These are phyloP conservation scores for Wickerhamomyces pijperi DNA, from an alignment of 805 yeast species.

Conservation along the genomic window DNA sequence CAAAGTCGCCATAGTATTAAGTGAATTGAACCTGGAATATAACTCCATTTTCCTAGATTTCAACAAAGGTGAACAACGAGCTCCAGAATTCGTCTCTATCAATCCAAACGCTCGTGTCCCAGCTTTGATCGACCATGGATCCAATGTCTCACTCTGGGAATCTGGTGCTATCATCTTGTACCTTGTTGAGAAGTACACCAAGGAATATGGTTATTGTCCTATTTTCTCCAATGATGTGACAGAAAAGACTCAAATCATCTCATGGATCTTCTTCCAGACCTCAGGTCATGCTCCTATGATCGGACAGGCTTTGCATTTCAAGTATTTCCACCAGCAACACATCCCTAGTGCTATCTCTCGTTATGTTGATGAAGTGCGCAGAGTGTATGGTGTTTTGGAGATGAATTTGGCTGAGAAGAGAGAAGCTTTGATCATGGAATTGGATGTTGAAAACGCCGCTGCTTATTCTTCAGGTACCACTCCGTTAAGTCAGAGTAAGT, in stretches of 20 bases:
- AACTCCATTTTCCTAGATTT: slow-evolving; percentile 80
- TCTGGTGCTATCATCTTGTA: slow-evolving; percentile 86
- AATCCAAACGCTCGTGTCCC: slow-evolving; percentile 97
- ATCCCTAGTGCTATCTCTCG: slow-evolving; percentile 86
- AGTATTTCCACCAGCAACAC: slow-evolving; percentile 77
- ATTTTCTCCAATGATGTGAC: slow-evolving; percentile 70
- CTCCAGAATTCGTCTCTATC: slow-evolving; percentile 87
- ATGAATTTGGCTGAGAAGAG: slow-evolving; percentile 91
- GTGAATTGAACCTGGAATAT: slow-evolving; percentile 72
- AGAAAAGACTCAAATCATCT: slow-evolving; percentile 74
- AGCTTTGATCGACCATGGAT: slow-evolving; percentile 80
- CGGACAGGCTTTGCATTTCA: slow-evolving; percentile 91
- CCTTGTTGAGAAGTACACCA: slow-evolving; percentile 55
- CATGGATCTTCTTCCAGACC: slow-evolving; percentile 92
- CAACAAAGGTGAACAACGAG: slow-evolving; percentile 80
- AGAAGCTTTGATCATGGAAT: slow-evolving; percentile 81
- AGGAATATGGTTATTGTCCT: slow-evolving; percentile 58
- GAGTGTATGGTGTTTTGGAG: slow-evolving; percentile 89
- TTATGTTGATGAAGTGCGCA: slow-evolving; percentile 82
- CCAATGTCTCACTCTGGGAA: slow-evolving; percentile 83
- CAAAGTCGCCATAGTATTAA: slow-evolving; percentile 83
- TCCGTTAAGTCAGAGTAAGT: slow-evolving; percentile 72
- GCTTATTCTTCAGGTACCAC: slow-evolving; percentile 83
- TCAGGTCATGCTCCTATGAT: slow-evolving; percentile 99
- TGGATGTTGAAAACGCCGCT: slow-evolving; percentile 80